Percentiles rank a stretch among this genome's conserved stretches.
phyloP scores from a whole-genome alignment of 345 rosid species.

The Camelina neglecta region DNA sequence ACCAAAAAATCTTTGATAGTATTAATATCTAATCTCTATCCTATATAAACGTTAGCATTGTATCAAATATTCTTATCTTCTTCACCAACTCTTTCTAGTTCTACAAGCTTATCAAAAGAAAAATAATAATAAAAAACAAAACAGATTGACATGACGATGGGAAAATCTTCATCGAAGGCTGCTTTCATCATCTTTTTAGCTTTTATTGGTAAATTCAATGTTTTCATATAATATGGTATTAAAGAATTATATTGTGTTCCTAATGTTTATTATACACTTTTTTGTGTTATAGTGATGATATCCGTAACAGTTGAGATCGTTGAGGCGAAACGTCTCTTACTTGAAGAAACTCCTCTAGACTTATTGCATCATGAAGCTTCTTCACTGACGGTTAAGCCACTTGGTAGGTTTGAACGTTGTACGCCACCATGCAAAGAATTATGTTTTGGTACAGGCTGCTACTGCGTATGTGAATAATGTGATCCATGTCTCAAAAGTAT shows the following conservation, averaged over 20 bases:
- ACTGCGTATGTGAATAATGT: constrained; percentile 4
- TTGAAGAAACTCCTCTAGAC: no score
- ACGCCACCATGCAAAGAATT: constrained; percentile 17
- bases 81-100: not conserved
- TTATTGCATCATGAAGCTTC: no score
- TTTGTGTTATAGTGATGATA: constrained; percentile 22
- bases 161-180: not conserved
- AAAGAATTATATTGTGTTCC: not conserved
- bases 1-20: not conserved
- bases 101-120: not conserved
- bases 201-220: constrained; percentile 17
- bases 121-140: no score
- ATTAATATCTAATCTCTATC: not conserved
- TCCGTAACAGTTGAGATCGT: constrained; percentile 12
- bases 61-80: not conserved
- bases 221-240: not conserved
- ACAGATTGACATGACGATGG: not conserved
- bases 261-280: not conserved
- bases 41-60: constrained; percentile 4
- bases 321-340: constrained; percentile 23
- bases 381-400: no score
- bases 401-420: constrained; percentile 6
- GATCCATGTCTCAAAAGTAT: not conserved
- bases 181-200: constrained; percentile 16
- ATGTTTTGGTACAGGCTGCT: constrained; percentile 14